Evolutionary conservation across 1,284 basidiomycete genomes (phyloP), one percentile per base, ranked within the genome.

Genomic region (Xanthoconium separans): DNA sequence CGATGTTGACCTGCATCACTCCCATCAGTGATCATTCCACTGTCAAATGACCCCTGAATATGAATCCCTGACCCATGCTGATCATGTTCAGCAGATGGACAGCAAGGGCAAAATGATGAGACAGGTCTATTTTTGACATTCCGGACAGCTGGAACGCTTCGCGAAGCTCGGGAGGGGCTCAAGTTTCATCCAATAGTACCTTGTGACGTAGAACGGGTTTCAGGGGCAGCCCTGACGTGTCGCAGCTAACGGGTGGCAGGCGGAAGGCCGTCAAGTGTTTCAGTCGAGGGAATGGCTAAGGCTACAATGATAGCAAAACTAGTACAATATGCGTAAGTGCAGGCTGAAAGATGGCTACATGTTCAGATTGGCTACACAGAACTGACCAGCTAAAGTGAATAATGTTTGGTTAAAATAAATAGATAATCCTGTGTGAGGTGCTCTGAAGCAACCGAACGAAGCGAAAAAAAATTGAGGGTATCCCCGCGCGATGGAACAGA

Each of bases 321-420:
- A 22, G 22, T 22, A 66, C 65, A 70, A 64, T 63, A 56, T 58
- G 45, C 53, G 52, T 55, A 48, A 49, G 53, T 44, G 55, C 34
- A 45, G 13, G 47, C 16, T 36, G 20, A 50, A 44, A 37, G 54
- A 53, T 51, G 53, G 66, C 65, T 68, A 65, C 68, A 70, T 51
- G 53, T 44, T 53, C 49, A 40, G 48, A 45, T 51, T 55, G 56
- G 64, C 65, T 69, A 65, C 61, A 69, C 44, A 54, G 44, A 64
- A 31, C 47, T 54, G 54, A 56, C 54, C 51, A 41, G 51, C 30
- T 27, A 33, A 51, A 52, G 56, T 47, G 24, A 39, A 39, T 43
- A 39, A 39, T 43, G 49, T 18, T 36, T 5, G 36, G 37, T 45
- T 27, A 27, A 6, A 48, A 65, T 63, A 63, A 59, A 64, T 57